phyloP scores from a whole-genome alignment of 176 grass and related monocot species.

The Oryza coarctata region DNA sequence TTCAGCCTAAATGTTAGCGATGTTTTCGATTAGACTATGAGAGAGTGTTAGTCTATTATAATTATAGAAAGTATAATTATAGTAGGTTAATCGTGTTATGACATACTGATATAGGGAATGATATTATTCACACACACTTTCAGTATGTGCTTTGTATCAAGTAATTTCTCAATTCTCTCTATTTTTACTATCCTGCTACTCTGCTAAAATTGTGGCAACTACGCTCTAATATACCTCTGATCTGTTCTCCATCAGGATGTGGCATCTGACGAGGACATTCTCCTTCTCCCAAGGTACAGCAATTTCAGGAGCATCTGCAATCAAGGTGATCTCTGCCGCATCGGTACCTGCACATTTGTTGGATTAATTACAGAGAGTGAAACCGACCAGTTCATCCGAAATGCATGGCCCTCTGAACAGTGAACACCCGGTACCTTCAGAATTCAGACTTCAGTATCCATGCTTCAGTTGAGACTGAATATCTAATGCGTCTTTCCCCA shows the following conservation, averaged over 20 bases:
- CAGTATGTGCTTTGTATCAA: slow-evolving; percentile 55
- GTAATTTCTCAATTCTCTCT: slow-evolving; percentile 25
- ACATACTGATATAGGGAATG: too few relatives aligned
- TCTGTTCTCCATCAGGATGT: slow-evolving; percentile 38
- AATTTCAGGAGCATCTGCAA: slow-evolving; percentile 28
- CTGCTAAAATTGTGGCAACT: background rate
- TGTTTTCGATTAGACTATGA: too few relatives aligned
- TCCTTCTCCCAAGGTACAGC: slow-evolving; percentile 51
- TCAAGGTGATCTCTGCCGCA: background rate
- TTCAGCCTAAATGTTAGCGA: too few relatives aligned
- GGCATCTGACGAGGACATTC: slow-evolving; percentile 51
- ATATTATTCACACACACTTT: too few relatives aligned
- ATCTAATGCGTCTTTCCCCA: slow-evolving; percentile 12
- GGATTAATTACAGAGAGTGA: background rate
- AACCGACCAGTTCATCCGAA: slow-evolving; percentile 35
- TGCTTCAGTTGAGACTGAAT: background rate
- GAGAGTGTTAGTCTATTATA: too few relatives aligned
- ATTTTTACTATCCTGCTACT: background rate
- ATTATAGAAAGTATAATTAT: too few relatives aligned
- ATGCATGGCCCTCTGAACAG: slow-evolving; percentile 32
- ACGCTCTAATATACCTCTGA: background rate
- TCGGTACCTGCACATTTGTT: background rate
- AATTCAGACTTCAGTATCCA: background rate
- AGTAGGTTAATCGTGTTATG: too few relatives aligned
- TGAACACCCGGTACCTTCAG: slow-evolving; percentile 23